Evolutionary conservation across 2,329 filamentous ascomycete species (phyloP), one percentile per base, ranked within the genome.

Genomic region (Aspergillus flavus): DNA sequence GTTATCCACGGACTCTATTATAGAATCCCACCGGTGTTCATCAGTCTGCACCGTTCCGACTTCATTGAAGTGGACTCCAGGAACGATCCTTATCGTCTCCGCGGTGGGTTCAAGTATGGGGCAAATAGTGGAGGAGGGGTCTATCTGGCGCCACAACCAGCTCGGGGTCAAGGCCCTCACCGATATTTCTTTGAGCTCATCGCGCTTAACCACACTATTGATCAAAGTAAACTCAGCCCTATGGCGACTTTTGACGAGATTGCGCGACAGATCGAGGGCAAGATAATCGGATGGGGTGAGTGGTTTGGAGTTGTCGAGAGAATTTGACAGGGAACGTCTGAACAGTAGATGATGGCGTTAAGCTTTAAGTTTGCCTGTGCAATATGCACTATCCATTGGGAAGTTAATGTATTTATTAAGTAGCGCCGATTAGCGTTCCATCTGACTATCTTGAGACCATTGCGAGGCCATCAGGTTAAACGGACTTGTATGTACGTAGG

Each of bases 141-240:
- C 0, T 86, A 85, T 64, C 75, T 80, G 4, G 75, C 80, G 0
- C 83, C 84, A 1, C 71, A 77, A 14, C 83, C 84, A 21, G 71
- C 84, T 39, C 68, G 83, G 58, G 84, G 84, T 30, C 81, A 86
- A 66, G 84, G 84, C 0, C 76, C 78, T 26, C 83, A 86, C 71
- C 75, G 84, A 61, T 87, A 85, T 60, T 83, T 84, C 71, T 86
- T 78, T 62, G 76, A 83, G 64, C 70, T 86, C 19, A 69, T 86
- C 57, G 83, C 82, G 4, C 70, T 86, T 58, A 81, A 73, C 10
- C 76, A 82, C 59, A 73, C 77, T 9, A 67, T 86, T 32, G 77
- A 82, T 60, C 67, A 71, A 21, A 69, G 65, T 2, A 69, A 79
- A 39, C 66, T 84, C 46, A 77, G 73, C 23, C 68, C 74, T 1